A percentile compares a stretch with the other conserved stretches of the same genome.
Conservation (phyloP, 78 protist species). For the Isochrysis galbana region DNA sequence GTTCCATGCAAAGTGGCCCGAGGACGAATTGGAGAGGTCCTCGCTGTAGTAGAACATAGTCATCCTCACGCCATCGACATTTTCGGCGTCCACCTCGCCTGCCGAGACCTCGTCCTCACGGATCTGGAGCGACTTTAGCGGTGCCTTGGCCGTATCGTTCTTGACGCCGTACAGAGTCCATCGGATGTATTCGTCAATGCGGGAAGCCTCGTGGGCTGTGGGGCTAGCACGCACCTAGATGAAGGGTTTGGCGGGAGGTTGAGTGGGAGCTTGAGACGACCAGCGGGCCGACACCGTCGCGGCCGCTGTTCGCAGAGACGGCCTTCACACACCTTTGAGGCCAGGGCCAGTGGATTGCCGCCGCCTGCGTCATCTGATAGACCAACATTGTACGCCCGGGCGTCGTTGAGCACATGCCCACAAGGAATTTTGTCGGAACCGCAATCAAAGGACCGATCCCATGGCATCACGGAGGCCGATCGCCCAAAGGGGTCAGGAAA, state of each 20-base stretch:
- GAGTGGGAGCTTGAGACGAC: no score
- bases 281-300: no score
- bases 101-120: neutral
- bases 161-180: neutral
- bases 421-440: no score
- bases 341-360: neutral
- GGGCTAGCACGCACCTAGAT: neutral
- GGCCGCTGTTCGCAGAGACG: no score
- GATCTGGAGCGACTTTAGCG: slow-evolving; percentile 1
- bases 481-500: neutral
- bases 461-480: neutral
- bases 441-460: neutral
- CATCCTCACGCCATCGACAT: neutral
- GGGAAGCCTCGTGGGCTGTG: neutral
- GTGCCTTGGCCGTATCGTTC: neutral
- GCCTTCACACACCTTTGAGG: neutral
- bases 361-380: slow-evolving; percentile 16
- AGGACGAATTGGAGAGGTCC: neutral
- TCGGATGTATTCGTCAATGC: neutral
- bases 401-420: neutral
- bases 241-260: no score
- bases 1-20: neutral
- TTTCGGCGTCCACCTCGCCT: neutral
- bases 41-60: neutral
- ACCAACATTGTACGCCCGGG: slow-evolving; percentile 23